A percentile compares a stretch with the other conserved stretches of the same genome.
phyloP scores from a whole-genome alignment of 2,329 filamentous ascomycete genomes.

The Dothistroma septosporum region DNA sequence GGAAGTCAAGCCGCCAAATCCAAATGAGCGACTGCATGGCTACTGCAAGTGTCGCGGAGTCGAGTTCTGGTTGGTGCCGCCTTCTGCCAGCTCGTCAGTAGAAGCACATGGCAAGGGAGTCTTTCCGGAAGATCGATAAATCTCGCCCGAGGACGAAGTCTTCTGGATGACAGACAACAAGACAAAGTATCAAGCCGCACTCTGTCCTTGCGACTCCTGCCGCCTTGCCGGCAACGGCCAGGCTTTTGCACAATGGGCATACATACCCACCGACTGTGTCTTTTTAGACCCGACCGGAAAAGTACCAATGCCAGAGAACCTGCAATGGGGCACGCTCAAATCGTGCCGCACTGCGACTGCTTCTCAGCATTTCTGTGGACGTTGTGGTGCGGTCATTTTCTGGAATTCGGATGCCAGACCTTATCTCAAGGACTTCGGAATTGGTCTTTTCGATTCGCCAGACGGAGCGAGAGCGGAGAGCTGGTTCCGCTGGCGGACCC shows the following conservation, averaged over 20 bases:
- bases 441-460: slow-evolving; percentile 48
- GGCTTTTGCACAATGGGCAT: slow-evolving; percentile 63
- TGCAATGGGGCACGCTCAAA: slow-evolving; percentile 45
- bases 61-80: slow-evolving; percentile 56
- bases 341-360: slow-evolving; percentile 55
- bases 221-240: slow-evolving; percentile 54
- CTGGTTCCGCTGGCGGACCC: slow-evolving; percentile 60
- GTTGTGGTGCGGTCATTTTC: slow-evolving; percentile 62
- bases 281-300: slow-evolving; percentile 31
- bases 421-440: slow-evolving; percentile 59
- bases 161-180: slow-evolving; percentile 55
- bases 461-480: slow-evolving; percentile 53
- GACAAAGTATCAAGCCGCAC: slow-evolving; percentile 55
- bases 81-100: slow-evolving; percentile 46
- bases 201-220: slow-evolving; percentile 60
- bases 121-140: background rate
- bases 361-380: slow-evolving; percentile 57
- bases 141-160: slow-evolving; percentile 37
- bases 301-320: slow-evolving; percentile 17
- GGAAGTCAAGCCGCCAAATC: background rate
- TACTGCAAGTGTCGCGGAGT: slow-evolving; percentile 55
- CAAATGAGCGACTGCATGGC: slow-evolving; percentile 37
- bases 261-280: slow-evolving; percentile 57
- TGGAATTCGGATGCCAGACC: slow-evolving; percentile 54
- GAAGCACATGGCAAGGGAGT: slow-evolving; percentile 37